Conservation (phyloP, 2,329 filamentous ascomycete genomes). For the Ophiostoma montium region DNA sequence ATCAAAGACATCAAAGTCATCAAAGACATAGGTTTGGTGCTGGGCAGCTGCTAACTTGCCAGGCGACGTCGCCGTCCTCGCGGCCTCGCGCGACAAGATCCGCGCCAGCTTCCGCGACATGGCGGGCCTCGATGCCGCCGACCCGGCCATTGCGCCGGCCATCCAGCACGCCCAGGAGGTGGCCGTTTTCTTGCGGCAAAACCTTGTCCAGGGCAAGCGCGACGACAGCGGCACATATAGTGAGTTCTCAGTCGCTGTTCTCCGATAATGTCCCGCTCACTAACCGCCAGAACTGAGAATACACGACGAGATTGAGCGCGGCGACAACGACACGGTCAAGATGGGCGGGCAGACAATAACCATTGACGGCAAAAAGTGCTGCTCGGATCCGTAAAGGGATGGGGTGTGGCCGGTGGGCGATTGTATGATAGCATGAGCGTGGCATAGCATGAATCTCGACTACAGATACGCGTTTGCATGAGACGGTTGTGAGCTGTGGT, state of each 20-base stretch:
- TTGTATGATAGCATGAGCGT: neutral
- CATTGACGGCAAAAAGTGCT: slow-evolving; percentile 21
- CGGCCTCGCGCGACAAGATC: slow-evolving; percentile 58
- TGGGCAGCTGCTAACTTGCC: slow-evolving; percentile 1
- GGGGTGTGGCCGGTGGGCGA: neutral
- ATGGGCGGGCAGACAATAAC: slow-evolving; percentile 26
- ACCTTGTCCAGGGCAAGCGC: slow-evolving; percentile 70
- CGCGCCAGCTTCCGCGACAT: slow-evolving; percentile 61
- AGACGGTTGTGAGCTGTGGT: too few relatives aligned
- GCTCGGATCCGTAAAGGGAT: slow-evolving; percentile 12
- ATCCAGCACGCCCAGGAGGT: slow-evolving; percentile 74
- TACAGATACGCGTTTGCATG: too few relatives aligned
- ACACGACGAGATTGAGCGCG: slow-evolving; percentile 79
- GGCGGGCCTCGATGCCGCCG: slow-evolving; percentile 40
- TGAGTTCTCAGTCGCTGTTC: slow-evolving; percentile 28
- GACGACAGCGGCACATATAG: slow-evolving; percentile 40
- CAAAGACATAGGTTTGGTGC: too few relatives aligned
- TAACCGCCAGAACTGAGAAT: slow-evolving; percentile 57
- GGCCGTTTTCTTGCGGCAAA: slow-evolving; percentile 62
- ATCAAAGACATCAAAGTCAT: too few relatives aligned
- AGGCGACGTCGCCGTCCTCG: slow-evolving; percentile 35
- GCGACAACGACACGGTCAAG: slow-evolving; percentile 87
- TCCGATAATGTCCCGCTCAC: neutral
- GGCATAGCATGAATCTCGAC: neutral
- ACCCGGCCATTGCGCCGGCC: slow-evolving; percentile 45